These are phyloP conservation scores for Ceratobasidium theobromae DNA, from an alignment of 1,284 basidiomycete genomes.

Conservation along the genomic window DNA sequence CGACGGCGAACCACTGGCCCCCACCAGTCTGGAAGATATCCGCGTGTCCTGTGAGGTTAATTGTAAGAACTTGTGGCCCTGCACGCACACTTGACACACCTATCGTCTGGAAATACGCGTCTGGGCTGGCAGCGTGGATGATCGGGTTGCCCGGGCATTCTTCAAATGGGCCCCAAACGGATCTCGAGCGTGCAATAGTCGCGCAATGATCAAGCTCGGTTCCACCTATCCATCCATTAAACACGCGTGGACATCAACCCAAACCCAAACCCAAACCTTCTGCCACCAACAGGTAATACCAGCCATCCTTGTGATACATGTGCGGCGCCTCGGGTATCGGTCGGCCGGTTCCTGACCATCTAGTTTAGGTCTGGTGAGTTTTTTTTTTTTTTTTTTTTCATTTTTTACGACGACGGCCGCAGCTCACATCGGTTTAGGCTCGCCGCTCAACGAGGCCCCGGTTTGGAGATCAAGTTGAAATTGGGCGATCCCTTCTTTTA, in stretches of 20 bases:
- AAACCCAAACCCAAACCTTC: not conserved
- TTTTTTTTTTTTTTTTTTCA: not conserved
- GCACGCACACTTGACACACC: too few species aligned
- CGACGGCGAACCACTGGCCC: constrained; percentile 29
- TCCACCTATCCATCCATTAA: constrained; percentile 11
- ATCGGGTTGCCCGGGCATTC: constrained; percentile 31
- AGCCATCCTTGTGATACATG: constrained; percentile 31
- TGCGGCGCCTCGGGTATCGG: constrained; percentile 34
- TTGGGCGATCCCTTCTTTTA: constrained; percentile 26
- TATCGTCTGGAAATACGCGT: constrained; percentile 32
- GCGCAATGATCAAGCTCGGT: constrained; percentile 34
- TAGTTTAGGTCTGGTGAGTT: not conserved
- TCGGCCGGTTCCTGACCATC: constrained; percentile 30
- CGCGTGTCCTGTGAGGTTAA: constrained; percentile 16
- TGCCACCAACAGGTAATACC: constrained; percentile 33
- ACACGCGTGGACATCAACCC: not conserved
- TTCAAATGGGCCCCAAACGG: constrained; percentile 34
- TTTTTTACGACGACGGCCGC: not conserved
- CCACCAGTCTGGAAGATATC: constrained; percentile 23
- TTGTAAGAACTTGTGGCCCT: not conserved
- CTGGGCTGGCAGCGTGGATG: constrained; percentile 23
- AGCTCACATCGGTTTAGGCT: constrained; percentile 10
- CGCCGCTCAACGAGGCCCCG: constrained; percentile 21
- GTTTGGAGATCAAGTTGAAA: constrained; percentile 30
- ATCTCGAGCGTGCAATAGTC: constrained; percentile 30